Percentiles rank a stretch among this genome's conserved stretches.
These are phyloP conservation scores for Dictyostelium brefeldianum DNA, from an alignment of 78 protist genomes.

Conservation along the genomic window DNA sequence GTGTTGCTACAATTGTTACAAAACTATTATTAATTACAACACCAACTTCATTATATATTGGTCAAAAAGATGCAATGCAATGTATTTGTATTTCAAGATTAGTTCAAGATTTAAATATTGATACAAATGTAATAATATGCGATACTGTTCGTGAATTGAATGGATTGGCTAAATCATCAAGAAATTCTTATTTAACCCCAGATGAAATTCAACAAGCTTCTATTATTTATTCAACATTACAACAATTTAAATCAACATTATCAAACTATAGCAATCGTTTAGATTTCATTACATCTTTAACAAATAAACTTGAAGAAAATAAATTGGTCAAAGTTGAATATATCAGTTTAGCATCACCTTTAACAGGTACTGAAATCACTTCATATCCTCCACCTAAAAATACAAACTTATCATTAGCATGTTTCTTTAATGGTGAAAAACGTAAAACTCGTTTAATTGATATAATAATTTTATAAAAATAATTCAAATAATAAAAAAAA, in stretches of 20 bases:
- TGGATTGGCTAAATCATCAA: conserved; percentile 88
- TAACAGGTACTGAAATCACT: conserved; percentile 26
- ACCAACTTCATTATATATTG: conserved; percentile 77
- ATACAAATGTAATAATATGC: conserved; percentile 41
- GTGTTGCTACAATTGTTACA: conserved; percentile 91
- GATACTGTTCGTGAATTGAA: conserved; percentile 84
- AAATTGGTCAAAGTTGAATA: conserved; percentile 44
- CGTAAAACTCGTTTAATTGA: conserved; percentile 67
- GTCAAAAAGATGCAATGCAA: conserved; percentile 93
- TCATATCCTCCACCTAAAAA: neutral
- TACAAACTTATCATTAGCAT: conserved; percentile 64
- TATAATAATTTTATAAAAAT: conserved; percentile 36
- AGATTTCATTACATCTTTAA: neutral
- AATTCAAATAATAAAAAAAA: neutral
- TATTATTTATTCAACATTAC: conserved; percentile 18
- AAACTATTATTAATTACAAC: conserved; percentile 87
- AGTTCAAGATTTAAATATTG: conserved; percentile 74
- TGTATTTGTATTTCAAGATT: conserved; percentile 79
- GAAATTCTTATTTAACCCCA: conserved; percentile 67
- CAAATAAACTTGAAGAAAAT: conserved; percentile 6
- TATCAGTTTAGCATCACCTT: conserved; percentile 20
- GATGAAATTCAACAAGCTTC: conserved; percentile 69
- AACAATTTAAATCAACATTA: neutral
- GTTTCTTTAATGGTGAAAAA: conserved; percentile 34
- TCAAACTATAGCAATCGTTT: neutral